Evolutionary conservation across 441 rosid species (phyloP), one percentile per base, ranked within the genome.

Genomic region (Breynia disticha): DNA sequence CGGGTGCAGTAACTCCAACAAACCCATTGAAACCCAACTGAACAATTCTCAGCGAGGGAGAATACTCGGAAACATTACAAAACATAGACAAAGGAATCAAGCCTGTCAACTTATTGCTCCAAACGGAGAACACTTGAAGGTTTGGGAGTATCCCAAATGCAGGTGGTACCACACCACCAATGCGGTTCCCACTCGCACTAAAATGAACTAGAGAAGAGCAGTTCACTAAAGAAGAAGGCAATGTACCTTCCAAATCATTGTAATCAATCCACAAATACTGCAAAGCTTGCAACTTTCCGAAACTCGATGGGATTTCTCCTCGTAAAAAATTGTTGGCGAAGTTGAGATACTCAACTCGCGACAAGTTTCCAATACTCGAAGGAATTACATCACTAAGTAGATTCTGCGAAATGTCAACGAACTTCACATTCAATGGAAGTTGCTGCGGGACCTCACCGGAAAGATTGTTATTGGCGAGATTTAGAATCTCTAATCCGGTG

Each of bases 191-290:
- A 45, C 80, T 71, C 0, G 78, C 91, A 59, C 96, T 88, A 50
- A 93, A 68, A 54, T 88, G 98, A 16, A 82, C 72, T 10, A 93
- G 80, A 20, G 97, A 86, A 16, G 95, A 86, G 50, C 95, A 84
- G 63, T 88, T 93, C 0, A 87, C 80, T 8, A 93, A 54, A 1
- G 87, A 90, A 0, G 97, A 86, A 3, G 98, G 97, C 44, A 93
- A 45, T 47, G 98, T 86, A 16, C 96, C 98, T 64, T 78, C 80
- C 37, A 90, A 50, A 39, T 57, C 62, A 55, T 87, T 90, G 64
- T 60, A 72, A 59, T 90, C 98, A 0, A 90, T 73, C 96, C 95
- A 86, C 1, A 93, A 71, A 57, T 84, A 86, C 72, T 84, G 80
- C 2, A 93, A 76, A 22, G 68, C 52, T 59, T 84, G 93, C 1